Base-by-base conservation (phyloP, 1,284 basidiomycete genomes). In the Austroboletus niveus region DNA sequence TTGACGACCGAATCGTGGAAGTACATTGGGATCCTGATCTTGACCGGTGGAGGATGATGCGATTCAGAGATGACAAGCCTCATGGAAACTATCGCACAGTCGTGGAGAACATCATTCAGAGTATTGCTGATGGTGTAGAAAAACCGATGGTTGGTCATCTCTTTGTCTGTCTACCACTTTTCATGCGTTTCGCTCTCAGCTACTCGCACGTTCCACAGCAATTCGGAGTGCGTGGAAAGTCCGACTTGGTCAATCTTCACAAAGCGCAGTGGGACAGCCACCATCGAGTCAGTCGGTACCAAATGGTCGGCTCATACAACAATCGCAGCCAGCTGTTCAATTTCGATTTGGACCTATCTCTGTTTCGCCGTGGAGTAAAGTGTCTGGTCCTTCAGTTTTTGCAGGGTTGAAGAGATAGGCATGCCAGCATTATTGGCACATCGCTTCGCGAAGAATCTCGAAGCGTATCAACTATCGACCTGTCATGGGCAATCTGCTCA, bases 1-100 rank as follows among this genome's bases (percentile, higher is more conserved):
- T 87, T 55, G 94, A 99, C 66, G 94, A 98, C 65, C 82, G 95
- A 8, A 82, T 99, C 45, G 89, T 98, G 29, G 97, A 99, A 68
- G 94, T 95, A 22, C 83, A 85, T 52, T 99, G 97, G 96, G 89
- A 96, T 61, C 57, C 76, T 8, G 66, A 69, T 8, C 59, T 72
- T 15, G 79, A 80, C 40, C 80, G 79, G 47, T 98, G 94, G 94
- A 84, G 84, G 49, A 85, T 93, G 80, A 84, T 97, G 81, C 83
- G 95, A 38, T 94, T 95, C 68, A 74, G 95, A 60, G 85, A 95
- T 63, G 94, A 98, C 72, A 98, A 98, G 68, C 87, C 82, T 4
- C 73, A 93, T 59, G 94, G 90, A 30, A 98, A 98, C 70, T 92
- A 92, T 70, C 81, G 79, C 52, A 79, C 72, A 38, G 85, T 93